Percentiles rank a stretch among this genome's conserved stretches.
Evolutionary conservation across 345 rosid genomes (phyloP).

Genomic region (Gossypium raimondii): DNA sequence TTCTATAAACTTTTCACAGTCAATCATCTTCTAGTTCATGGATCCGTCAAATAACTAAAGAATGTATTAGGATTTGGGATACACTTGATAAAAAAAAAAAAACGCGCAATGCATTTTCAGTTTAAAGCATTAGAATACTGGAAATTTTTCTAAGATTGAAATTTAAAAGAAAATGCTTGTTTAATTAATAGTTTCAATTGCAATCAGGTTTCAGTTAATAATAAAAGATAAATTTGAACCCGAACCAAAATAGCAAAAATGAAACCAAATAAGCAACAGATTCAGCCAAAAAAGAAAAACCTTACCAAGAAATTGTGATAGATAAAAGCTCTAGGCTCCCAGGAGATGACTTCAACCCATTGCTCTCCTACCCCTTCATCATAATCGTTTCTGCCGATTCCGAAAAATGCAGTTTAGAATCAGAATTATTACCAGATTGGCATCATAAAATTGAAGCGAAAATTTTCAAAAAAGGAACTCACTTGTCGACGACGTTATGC

Average conservation of each 20-base stretch:
- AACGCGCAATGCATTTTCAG: neutral
- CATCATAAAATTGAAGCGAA: neutral
- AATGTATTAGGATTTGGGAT: neutral
- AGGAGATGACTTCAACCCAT: constrained; percentile 86
- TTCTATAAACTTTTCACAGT: neutral
- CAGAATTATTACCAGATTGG: constrained; percentile 13
- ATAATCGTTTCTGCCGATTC: constrained; percentile 30
- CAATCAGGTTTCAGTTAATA: neutral
- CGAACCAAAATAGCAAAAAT: neutral
- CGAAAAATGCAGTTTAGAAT: neutral
- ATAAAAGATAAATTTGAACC: neutral
- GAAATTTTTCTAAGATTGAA: neutral
- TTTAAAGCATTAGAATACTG: neutral
- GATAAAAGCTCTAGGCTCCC: constrained; percentile 89
- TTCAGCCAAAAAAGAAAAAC: constrained; percentile 4
- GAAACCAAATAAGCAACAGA: neutral
- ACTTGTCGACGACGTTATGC: constrained; percentile 42
- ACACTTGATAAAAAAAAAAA: neutral
- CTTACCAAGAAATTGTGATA: constrained; percentile 92
- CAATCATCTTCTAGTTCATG: neutral
- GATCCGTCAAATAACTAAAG: neutral
- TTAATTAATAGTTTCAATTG: neutral
- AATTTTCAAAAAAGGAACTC: neutral
- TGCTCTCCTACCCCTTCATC: constrained; percentile 53
- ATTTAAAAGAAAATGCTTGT: neutral